Conservation (phyloP, 139 green algal species). For the Microglena sp. region DNA sequence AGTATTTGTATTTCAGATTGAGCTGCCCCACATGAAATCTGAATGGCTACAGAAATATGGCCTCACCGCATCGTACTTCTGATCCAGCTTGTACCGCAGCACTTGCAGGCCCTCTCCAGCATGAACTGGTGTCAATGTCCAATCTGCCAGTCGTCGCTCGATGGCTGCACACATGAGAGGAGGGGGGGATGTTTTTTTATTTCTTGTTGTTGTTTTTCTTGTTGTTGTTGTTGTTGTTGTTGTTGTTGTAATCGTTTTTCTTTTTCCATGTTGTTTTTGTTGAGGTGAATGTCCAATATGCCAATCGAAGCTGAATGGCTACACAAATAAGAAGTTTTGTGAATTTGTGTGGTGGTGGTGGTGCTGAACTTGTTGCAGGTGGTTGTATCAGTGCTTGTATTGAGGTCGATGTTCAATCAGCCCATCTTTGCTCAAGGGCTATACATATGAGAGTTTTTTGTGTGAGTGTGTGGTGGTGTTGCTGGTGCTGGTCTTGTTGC, state of each 20-base stretch:
- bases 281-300: not conserved
- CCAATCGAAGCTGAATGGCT: not conserved
- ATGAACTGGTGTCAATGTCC: constrained; percentile 35
- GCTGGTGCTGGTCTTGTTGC: not conserved
- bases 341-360: not conserved
- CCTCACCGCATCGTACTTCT: constrained; percentile 48
- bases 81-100: constrained; percentile 39
- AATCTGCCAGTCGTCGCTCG: constrained; percentile 35
- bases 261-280: too few relatives aligned
- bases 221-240: too few relatives aligned
- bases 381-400: not conserved
- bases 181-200: too few relatives aligned
- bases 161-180: constrained; percentile 20
- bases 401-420: not conserved
- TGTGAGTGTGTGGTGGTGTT: not conserved
- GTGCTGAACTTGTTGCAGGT: not conserved
- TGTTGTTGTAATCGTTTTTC: too few relatives aligned
- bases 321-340: not conserved
- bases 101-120: constrained; percentile 70
- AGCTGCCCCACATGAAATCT: not conserved
- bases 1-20: too few relatives aligned
- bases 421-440: not conserved
- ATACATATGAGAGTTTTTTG: not conserved
- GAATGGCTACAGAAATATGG: not conserved
- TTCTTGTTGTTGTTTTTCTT: too few relatives aligned